These are phyloP conservation scores for Neopestalotiopsis sp. DNA, from an alignment of 2,329 filamentous ascomycete species.

Conservation along the genomic window DNA sequence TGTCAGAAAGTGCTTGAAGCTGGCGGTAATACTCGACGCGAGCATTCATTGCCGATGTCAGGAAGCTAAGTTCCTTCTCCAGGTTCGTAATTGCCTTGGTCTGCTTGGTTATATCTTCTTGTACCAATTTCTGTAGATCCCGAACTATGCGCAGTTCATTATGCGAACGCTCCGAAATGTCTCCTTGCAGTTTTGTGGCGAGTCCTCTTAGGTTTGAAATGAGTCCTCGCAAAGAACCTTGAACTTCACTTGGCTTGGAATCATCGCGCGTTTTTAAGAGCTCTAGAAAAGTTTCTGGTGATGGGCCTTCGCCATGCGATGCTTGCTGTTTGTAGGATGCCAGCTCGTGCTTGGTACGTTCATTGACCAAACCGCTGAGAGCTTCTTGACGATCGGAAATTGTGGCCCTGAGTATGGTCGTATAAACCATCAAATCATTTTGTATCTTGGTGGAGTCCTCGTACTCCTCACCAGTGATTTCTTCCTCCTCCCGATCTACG, in stretches of 20 bases:
- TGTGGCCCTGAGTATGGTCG: conserved; percentile 76
- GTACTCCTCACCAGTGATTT: conserved; percentile 88
- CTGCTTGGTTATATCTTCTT: conserved; percentile 58
- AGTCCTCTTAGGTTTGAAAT: conserved; percentile 74
- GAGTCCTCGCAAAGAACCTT: conserved; percentile 72
- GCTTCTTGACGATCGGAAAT: conserved; percentile 80
- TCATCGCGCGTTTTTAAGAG: conserved; percentile 54
- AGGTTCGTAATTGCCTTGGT: conserved; percentile 53
- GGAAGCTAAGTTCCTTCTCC: conserved; percentile 77
- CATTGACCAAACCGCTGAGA: conserved; percentile 78
- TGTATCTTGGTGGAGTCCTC: conserved; percentile 86
- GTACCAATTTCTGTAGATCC: conserved; percentile 65
- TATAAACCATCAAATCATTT: conserved; percentile 87
- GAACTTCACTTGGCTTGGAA: conserved; percentile 53
- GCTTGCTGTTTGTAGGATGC: conserved; percentile 66
- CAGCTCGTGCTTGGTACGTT: conserved; percentile 76
- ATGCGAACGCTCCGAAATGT: conserved; percentile 58
- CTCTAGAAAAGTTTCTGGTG: conserved; percentile 66
- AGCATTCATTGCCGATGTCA: conserved; percentile 80
- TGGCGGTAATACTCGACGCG: conserved; percentile 91
- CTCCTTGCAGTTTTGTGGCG: conserved; percentile 62
- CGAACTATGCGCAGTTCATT: conserved; percentile 71
- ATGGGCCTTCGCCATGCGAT: conserved; percentile 69
- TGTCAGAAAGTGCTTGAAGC: conserved; percentile 89
- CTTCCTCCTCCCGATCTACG: conserved; percentile 79